Evolutionary conservation across 1,139 yeast species (phyloP), one percentile per base, ranked within the genome.

Genomic region (Fermentozyma sake): DNA sequence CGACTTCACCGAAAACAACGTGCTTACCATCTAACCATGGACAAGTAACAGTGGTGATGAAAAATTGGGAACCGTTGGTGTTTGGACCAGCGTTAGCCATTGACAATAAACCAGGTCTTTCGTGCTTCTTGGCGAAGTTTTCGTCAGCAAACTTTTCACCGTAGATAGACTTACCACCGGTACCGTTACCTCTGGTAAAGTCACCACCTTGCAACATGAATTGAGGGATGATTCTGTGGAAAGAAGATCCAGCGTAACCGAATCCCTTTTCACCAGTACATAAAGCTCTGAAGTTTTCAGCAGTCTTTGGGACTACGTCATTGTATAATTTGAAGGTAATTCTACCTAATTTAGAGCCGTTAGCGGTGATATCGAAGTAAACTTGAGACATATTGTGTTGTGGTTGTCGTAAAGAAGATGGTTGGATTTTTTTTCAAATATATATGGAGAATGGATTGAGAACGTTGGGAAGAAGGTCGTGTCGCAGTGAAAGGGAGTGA

Each of bases 121-220:
- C 76, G 79, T 89, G 97, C 59, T 58, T 81, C 75, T 71, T 76
- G 65, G 60, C 41, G 61, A 89, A 89, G 86, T 89, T 87, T 77
- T 91, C 97, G 58, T 91, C 97, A 41, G 93, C 80, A 68, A 91
- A 91, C 70, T 80, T 82, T 54, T 76, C 80, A 58, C 97, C 97
- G 76, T 91, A 91, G 78, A 91, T 91, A 50, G 96, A 86, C 75
- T 87, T 87, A 65, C 98, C 98, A 66, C 97, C 98, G 51, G 95
- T 84, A 66, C 98, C 96, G 61, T 80, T 83, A 53, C 86, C 80
- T 55, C 80, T 72, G 61, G 95, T 87, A 79, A 87, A 85, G 67
- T 87, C 97, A 79, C 98, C 98, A 69, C 97, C 97, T 73, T 91
- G 98, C 62, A 89, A 75, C 98, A 91, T 91, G 78, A 91, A 91